These are phyloP conservation scores for Amoeboaphelidium occidentale DNA, from an alignment of 371 early-diverging fungal genomes.

Conservation along the genomic window DNA sequence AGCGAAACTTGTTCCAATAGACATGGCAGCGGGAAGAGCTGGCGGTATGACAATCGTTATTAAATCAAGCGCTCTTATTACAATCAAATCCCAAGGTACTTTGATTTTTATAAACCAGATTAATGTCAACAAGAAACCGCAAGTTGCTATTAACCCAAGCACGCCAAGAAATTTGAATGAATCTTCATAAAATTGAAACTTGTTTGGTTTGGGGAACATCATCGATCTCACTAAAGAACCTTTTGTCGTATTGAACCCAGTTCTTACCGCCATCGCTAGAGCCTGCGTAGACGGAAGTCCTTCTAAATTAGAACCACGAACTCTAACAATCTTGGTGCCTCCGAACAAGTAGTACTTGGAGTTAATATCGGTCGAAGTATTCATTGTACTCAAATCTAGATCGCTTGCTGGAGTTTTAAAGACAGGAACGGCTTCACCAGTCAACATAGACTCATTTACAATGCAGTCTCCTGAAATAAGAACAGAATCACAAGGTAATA, in stretches of 20 bases:
- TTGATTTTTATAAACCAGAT: slow-evolving; percentile 58
- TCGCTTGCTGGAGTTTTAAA: slow-evolving; percentile 53
- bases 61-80: slow-evolving; percentile 67
- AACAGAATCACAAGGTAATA: slow-evolving; percentile 82
- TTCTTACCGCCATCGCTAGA: slow-evolving; percentile 65
- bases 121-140: slow-evolving; percentile 62
- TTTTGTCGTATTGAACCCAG: slow-evolving; percentile 92
- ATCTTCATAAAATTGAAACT: slow-evolving; percentile 84
- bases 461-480: slow-evolving; percentile 91
- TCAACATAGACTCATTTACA: slow-evolving; percentile 96
- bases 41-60: slow-evolving; percentile 90
- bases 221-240: slow-evolving; percentile 86
- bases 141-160: slow-evolving; percentile 38
- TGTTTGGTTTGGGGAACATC: slow-evolving; percentile 77
- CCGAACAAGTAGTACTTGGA: slow-evolving; percentile 59
- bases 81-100: slow-evolving; percentile 34
- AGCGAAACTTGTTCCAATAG: slow-evolving; percentile 87
- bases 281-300: slow-evolving; percentile 12
- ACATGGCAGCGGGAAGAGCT: slow-evolving; percentile 80
- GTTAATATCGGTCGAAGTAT: slow-evolving; percentile 29
- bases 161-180: slow-evolving; percentile 84
- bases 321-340: slow-evolving; percentile 79
- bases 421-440: slow-evolving; percentile 72
- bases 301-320: slow-evolving; percentile 16
- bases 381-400: slow-evolving; percentile 33